Base-by-base conservation (phyloP, 768 basidiomycete genomes). In the Guyanaporus albipodus region DNA sequence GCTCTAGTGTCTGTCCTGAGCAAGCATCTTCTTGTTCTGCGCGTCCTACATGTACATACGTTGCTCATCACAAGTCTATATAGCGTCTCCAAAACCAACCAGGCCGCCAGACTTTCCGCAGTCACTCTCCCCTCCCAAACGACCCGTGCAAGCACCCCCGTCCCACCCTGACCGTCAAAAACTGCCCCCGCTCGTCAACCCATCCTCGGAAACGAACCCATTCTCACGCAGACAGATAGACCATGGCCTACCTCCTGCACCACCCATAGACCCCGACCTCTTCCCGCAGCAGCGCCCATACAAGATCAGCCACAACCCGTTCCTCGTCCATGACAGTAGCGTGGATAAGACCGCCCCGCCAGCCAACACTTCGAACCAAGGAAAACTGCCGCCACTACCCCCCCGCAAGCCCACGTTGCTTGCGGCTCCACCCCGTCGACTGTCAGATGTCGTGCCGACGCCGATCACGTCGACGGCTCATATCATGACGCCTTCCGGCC, bases 331-430 rank as follows among this genome's bases (percentile, higher is more conserved):
- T 5, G 64, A 61, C 43, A 56, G 50, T 4, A 24, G 23, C 32
- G 40, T n/a, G 4, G 53, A 65, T 28, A 55, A 49, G 46, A 38
- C 22, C 0, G 22, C 23, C 11, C 29, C 27, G 6, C 42, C 41
- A 6, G 17, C 44, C 5, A 49, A 49, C 15, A n/a, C 27, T 7
- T 17, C 33, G 5, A 55, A 43, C 38, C 54, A 54, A 28, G 54
- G 41, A 29, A 64, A 58, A 54, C 46, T 61, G 1, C 66, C 68
- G 0, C 61, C 68, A 0, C 50, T 63, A 6, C 62, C 66, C 7
- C 70, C 70, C 10, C 67, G 70, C 35, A 75, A 74, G 55, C 71
- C 69, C 2, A 38, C 58, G 0, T 36, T 49, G 21, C 48, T 57
- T 22, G 50, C 53, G 21, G 47, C 45, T 2, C 48, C 54, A 12